Conservation (phyloP, 1,284 basidiomycete genomes). For the Gomphus bonarii region DNA sequence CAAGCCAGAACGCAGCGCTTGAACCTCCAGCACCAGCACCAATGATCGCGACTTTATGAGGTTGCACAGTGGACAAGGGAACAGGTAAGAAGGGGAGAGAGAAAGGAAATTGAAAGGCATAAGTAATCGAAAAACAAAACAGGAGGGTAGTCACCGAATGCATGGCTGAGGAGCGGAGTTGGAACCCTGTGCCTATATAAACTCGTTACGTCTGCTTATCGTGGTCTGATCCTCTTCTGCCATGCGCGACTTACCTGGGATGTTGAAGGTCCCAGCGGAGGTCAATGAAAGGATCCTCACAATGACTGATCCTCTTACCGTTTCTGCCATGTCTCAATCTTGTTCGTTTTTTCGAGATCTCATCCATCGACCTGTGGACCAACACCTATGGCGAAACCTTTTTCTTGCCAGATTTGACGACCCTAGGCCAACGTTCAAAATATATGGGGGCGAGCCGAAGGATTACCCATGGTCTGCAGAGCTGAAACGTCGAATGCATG, state of each 20-base stretch:
- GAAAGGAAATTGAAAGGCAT: constrained; percentile 8
- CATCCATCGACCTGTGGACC: constrained; percentile 38
- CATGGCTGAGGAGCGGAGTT: background rate
- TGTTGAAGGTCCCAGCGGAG: constrained; percentile 39
- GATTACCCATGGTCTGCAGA: constrained; percentile 29
- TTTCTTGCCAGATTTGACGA: constrained; percentile 52
- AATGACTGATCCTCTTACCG: constrained; percentile 41
- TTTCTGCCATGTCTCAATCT: constrained; percentile 44
- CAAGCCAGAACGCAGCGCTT: constrained; percentile 81
- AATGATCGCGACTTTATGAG: constrained; percentile 55
- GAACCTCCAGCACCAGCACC: constrained; percentile 84
- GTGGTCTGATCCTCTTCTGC: background rate
- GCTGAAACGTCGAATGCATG: constrained; percentile 30
- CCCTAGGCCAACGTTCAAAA: constrained; percentile 25
- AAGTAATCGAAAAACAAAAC: constrained; percentile 8
- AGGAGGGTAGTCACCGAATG: background rate
- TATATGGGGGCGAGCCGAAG: constrained; percentile 10
- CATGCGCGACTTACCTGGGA: background rate
- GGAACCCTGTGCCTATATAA: background rate
- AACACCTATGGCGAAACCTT: constrained; percentile 54
- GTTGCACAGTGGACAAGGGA: constrained; percentile 7
- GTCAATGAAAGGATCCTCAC: constrained; percentile 44
- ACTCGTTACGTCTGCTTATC: background rate
- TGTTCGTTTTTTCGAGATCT: constrained; percentile 35
- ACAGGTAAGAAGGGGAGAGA: constrained; percentile 8